These are phyloP conservation scores for Entophlyctis luteolus DNA, from an alignment of 192 early-diverging fungal species.

Conservation along the genomic window DNA sequence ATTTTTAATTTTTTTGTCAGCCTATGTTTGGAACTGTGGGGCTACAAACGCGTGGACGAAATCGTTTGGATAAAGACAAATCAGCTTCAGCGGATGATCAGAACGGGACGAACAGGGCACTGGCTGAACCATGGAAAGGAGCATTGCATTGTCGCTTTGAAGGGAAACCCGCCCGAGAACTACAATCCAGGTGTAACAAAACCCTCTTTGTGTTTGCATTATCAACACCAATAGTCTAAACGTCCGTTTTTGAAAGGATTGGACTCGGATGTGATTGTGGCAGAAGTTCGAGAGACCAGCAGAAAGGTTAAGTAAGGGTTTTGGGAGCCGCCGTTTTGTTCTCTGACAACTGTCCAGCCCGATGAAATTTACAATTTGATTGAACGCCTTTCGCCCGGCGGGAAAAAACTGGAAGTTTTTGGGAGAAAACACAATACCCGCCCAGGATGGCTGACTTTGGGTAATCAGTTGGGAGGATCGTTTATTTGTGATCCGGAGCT, in stretches of 20 bases:
- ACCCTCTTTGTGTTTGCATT: background rate
- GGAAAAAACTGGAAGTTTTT: slow-evolving; percentile 62
- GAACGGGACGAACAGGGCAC: slow-evolving; percentile 63
- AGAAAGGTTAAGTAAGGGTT: background rate
- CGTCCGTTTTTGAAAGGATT: slow-evolving; percentile 34
- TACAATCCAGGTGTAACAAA: slow-evolving; percentile 15
- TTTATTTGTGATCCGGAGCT: slow-evolving; percentile 51
- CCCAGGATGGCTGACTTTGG: slow-evolving; percentile 61
- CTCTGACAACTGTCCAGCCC: slow-evolving; percentile 56
- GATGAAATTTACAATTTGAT: slow-evolving; percentile 61
- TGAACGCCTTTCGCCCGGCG: slow-evolving; percentile 53
- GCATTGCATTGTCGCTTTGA: slow-evolving; percentile 59
- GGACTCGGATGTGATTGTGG: slow-evolving; percentile 58
- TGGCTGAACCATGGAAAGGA: slow-evolving; percentile 68
- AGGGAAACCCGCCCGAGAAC: slow-evolving; percentile 39
- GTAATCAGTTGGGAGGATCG: slow-evolving; percentile 59
- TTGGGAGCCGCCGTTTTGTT: slow-evolving; percentile 40
- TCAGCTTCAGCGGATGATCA: slow-evolving; percentile 48
- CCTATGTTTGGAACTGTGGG: slow-evolving; percentile 23
- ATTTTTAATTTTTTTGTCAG: background rate
- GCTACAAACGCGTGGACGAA: slow-evolving; percentile 54
- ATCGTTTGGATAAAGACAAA: slow-evolving; percentile 66
- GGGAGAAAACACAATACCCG: slow-evolving; percentile 57
- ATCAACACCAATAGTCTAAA: background rate
- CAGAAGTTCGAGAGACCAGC: slow-evolving; percentile 37